phyloP scores from a whole-genome alignment of 1,284 basidiomycete species.

The Pyrrhoderma lamaoense region DNA sequence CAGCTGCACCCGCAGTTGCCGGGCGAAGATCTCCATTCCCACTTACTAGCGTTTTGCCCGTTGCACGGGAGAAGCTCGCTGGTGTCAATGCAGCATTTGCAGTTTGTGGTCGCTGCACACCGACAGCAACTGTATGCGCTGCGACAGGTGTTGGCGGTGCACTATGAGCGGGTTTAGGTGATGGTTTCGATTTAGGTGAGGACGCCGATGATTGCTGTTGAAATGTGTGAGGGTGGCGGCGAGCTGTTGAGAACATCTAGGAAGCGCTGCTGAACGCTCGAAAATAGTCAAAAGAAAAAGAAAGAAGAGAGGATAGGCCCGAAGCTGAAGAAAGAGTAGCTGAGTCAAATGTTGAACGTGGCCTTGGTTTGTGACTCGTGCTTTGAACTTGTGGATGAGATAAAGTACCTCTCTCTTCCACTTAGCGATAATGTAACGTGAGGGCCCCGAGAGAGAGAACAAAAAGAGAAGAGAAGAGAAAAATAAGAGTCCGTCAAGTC shows the following conservation, averaged over 20 bases:
- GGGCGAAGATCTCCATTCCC: background rate
- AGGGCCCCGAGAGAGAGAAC: slow-evolving; percentile 21
- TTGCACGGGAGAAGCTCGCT: slow-evolving; percentile 2
- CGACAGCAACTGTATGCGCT: slow-evolving; percentile 2
- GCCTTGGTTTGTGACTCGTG: slow-evolving; percentile 2
- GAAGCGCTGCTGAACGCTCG: background rate
- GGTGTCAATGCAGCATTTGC: background rate
- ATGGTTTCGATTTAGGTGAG: slow-evolving; percentile 1
- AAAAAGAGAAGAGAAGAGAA: slow-evolving; percentile 8
- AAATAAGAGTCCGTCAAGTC: slow-evolving; percentile 17
- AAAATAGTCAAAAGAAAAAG: background rate
- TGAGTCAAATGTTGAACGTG: background rate
- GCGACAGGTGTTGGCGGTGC: slow-evolving; percentile 12
- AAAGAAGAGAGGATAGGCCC: background rate
- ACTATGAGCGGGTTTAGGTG: slow-evolving; percentile 5
- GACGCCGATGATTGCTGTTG: background rate
- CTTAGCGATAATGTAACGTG: slow-evolving; percentile 23
- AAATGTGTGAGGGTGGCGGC: slow-evolving; percentile 14
- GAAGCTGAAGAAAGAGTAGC: background rate
- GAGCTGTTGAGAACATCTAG: slow-evolving; percentile 15
- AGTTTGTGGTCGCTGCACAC: slow-evolving; percentile 10
- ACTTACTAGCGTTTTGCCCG: background rate
- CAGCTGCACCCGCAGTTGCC: background rate
- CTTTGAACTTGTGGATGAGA: slow-evolving; percentile 3
- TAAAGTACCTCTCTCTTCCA: background rate